Base-by-base conservation (phyloP, 441 rosid genomes). In the Breynia disticha region DNA sequence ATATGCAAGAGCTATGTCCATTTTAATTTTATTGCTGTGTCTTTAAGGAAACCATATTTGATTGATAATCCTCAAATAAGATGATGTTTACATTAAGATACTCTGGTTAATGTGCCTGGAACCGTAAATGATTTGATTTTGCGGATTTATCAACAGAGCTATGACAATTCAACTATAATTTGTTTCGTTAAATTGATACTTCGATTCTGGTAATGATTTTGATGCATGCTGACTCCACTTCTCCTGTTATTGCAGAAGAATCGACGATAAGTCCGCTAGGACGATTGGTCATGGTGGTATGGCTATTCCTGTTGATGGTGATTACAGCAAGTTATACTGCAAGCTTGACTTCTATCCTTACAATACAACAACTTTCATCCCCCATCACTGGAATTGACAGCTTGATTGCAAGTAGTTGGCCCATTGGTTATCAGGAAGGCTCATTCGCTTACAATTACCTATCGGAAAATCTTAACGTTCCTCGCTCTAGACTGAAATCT, bases 311-410 rank as follows among this genome's bases (percentile, higher is more conserved):
- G 14, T 56, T 87, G 73, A 69, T 90, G 95, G 95, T 90, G 58
- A 51, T 90, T 63, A 80, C 85, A 5, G 86, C 98, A 37, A 87
- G 96, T 74, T 90, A 87, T 65, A 90, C 96, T 1, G 98, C 98
- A 12, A 79, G 86, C 65, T 77, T 90, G 71, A 80, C 89, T 57
- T 82, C 97, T 42, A 86, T 89, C 65, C 89, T 90, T 22, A 87
- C 97, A 9, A 73, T 90, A 53, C 93, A 72, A 63, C 93, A 85
- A 71, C 93, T 90, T 53, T 78, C 90, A 7, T 87, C 90, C 4
- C 76, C 95, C 37, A 77, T 90, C 55, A 80, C 86, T 13, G 95
- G 95, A 45, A 79, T 90, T 3, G 96, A 85, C 12, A 90, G 90
- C 82, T 76, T 90, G 72, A 64, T 87, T 62, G 22, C 80, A 44